A percentile compares a stretch with the other conserved stretches of the same genome.
Conservation (phyloP, 164 flowering plant species). For the Tetrastigma voinierianum region DNA sequence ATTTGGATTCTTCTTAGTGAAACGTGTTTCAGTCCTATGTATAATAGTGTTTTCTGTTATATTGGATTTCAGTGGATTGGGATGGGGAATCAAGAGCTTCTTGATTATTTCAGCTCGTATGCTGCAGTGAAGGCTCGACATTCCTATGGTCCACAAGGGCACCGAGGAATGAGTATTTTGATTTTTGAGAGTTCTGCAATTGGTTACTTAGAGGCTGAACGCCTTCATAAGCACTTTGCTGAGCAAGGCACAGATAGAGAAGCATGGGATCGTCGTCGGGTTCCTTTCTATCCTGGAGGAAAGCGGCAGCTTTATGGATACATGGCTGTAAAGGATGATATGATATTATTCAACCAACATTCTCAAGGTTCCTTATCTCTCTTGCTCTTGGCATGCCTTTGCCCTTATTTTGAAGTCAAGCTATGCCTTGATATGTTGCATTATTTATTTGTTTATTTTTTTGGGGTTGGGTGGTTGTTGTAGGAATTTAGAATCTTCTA, state of each 20-base stretch:
- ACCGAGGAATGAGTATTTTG: constrained; percentile 86
- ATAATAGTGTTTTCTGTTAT: constrained; percentile 4
- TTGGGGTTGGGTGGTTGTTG: neutral
- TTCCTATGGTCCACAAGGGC: constrained; percentile 95
- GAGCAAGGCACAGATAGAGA: constrained; percentile 57
- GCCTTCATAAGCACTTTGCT: constrained; percentile 72
- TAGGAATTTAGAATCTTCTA: neutral
- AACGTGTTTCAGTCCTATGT: neutral
- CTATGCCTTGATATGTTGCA: neutral
- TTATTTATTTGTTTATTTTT: neutral
- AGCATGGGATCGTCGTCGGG: constrained; percentile 63
- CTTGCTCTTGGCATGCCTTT: constrained; percentile 3
- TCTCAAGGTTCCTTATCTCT: constrained; percentile 49
- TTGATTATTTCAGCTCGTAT: constrained; percentile 65
- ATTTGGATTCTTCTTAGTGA: neutral
- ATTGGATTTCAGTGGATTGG: constrained; percentile 75
- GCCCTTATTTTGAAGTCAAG: neutral
- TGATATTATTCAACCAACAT: constrained; percentile 75
- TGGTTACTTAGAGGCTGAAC: constrained; percentile 86
- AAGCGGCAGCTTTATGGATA: constrained; percentile 84
- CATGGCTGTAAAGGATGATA: constrained; percentile 65
- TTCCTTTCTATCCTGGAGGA: constrained; percentile 64
- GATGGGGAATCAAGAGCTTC: constrained; percentile 93
- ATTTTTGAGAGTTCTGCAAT: constrained; percentile 74
- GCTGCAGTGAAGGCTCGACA: constrained; percentile 71